Evolutionary conservation across 768 basidiomycete genomes (phyloP), one percentile per base, ranked within the genome.

Genomic region (Tylopilus sp.): DNA sequence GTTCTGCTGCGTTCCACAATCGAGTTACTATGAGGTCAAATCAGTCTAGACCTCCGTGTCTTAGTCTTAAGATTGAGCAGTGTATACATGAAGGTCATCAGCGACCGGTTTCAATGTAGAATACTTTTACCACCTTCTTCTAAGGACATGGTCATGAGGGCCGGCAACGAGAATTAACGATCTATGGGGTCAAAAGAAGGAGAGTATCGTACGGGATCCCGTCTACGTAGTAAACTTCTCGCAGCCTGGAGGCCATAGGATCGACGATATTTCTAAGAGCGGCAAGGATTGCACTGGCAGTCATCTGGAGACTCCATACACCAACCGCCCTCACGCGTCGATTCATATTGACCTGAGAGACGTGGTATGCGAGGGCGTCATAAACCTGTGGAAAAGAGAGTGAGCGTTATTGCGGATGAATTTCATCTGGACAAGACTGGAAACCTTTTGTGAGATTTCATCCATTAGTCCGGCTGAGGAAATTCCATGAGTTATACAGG

Each of bases 261-360:
- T 95, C 88, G 45, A 91, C 80, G 20, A 86, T 77, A 40, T 78
- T 86, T 10, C 10, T 76, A 40, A 98, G 72, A 6, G 92, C 84
- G 42, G 83, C 79, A 53, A 98, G 73, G 43, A 95, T 80, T n/a
- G 88, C 88, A 49, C 83, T 85, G 2, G 92, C 91, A 1, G 95
- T 95, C 80, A 89, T 86, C 69, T 97, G 94, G 21, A 98, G 75
- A 63, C 89, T 93, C 97, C 97, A 99, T 8, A 92, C 72, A 53
- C 91, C 87, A 57, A 99, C 93, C 3, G 85, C 89, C 70, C 85
- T 89, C 65, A 97, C 82, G 13, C 95, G 84, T 49, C 90, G 83
- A 62, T 92, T 89, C 75, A 91, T 84, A 64, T 94, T 91, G 22
- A 82, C 85, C 59, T 93, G 91, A 2, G 87, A 85, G 44, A 99